Conservation (phyloP, 768 basidiomycete species). For the Xerocomus brunneocitrinus region DNA sequence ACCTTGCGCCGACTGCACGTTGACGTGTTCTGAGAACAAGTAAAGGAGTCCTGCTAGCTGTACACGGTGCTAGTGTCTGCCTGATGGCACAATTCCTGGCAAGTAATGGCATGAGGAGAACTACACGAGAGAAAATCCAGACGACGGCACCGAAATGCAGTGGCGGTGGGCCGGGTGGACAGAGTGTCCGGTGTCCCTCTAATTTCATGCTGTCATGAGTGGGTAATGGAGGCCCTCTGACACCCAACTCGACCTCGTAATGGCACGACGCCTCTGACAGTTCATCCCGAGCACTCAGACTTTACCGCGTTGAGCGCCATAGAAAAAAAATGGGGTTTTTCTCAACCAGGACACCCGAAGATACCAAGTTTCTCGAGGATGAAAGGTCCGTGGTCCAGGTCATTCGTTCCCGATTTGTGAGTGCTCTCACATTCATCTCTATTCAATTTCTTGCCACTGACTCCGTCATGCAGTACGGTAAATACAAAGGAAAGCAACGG, state of each 20-base stretch:
- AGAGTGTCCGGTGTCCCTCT: constrained; percentile 27
- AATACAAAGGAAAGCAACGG: constrained; percentile 54
- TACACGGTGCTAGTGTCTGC: not conserved
- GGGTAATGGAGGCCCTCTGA: constrained; percentile 17
- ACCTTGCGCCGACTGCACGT: constrained; percentile 3
- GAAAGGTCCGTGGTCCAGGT: constrained; percentile 51
- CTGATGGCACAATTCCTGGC: not conserved
- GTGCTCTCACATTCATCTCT: constrained; percentile 28
- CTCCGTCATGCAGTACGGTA: constrained; percentile 43
- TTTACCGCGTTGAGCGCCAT: not conserved
- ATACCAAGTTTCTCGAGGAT: constrained; percentile 17
- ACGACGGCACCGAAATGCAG: not conserved
- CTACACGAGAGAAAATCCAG: not conserved
- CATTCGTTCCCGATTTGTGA: constrained; percentile 58
- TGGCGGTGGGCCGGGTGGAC: not conserved
- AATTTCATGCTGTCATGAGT: constrained; percentile 5
- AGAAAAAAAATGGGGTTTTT: constrained; percentile 30
- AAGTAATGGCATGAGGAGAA: constrained; percentile 6
- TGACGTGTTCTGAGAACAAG: not conserved
- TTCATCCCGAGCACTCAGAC: not conserved
- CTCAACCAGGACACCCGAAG: constrained; percentile 21
- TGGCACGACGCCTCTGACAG: constrained; percentile 7
- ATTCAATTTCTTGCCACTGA: constrained; percentile 8
- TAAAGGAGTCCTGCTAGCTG: not conserved
- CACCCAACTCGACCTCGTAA: constrained; percentile 15